These are phyloP conservation scores for Theileria annulata DNA, from an alignment of 169 alveolate genomes.

Conservation along the genomic window DNA sequence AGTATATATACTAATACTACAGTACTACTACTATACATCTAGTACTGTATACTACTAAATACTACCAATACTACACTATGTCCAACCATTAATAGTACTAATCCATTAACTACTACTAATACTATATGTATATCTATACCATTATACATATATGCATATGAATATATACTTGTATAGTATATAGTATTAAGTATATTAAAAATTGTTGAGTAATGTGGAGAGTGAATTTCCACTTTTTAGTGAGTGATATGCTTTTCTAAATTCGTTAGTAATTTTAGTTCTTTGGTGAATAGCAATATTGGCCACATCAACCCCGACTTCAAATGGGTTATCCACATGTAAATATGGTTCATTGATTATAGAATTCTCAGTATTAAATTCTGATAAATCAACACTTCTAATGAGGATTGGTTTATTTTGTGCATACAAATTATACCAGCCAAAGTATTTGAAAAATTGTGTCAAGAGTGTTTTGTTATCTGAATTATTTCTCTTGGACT, in stretches of 20 bases:
- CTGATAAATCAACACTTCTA: slow-evolving; percentile 62
- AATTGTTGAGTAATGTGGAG: neutral
- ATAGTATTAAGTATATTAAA: slow-evolving; percentile 29
- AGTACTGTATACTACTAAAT: no score
- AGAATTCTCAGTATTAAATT: slow-evolving; percentile 48
- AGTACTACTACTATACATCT: neutral
- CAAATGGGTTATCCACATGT: slow-evolving; percentile 81
- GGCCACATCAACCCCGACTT: slow-evolving; percentile 79
- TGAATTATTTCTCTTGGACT: slow-evolving; percentile 20
- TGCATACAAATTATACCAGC: slow-evolving; percentile 37
- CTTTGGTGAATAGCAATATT: slow-evolving; percentile 62
- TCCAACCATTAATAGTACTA: neutral
- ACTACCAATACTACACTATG: neutral
- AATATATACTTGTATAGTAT: neutral
- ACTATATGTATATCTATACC: no score
- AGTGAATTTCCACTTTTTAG: slow-evolving; percentile 21
- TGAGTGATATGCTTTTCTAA: slow-evolving; percentile 47
- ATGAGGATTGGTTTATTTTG: slow-evolving; percentile 38
- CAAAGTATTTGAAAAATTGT: slow-evolving; percentile 58
- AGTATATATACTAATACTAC: neutral
- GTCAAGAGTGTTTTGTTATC: slow-evolving; percentile 15
- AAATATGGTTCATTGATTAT: slow-evolving; percentile 41
- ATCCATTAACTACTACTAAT: no score
- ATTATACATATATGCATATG: neutral
- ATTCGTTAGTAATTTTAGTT: slow-evolving; percentile 32